A percentile compares a stretch with the other conserved stretches of the same genome.
Evolutionary conservation across 2,329 filamentous ascomycete species (phyloP).

Genomic region (Rhynchosporium secalis): DNA sequence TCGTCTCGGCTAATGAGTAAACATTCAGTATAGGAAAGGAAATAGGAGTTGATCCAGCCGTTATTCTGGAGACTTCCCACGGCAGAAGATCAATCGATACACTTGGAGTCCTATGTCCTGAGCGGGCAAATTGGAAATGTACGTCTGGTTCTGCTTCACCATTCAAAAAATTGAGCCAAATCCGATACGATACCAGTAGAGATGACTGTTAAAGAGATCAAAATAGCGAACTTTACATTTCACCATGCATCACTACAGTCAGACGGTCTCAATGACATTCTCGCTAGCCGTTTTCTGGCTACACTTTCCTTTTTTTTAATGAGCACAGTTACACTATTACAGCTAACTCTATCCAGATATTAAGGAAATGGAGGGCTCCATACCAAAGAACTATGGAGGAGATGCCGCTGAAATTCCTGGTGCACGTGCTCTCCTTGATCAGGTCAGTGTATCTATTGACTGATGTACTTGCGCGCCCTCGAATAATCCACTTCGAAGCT

Average conservation of each 20-base stretch:
- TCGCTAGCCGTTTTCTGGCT: background rate
- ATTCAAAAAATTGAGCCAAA: background rate
- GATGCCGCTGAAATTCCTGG: conserved; percentile 87
- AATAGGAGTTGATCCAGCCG: conserved; percentile 78
- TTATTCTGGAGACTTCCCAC: conserved; percentile 88
- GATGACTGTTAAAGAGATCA: too few relatives aligned
- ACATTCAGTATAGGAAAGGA: conserved; percentile 69
- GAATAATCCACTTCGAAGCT: background rate
- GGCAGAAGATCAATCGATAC: conserved; percentile 87
- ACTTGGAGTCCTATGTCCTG: conserved; percentile 68
- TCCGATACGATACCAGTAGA: background rate
- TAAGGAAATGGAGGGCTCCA: conserved; percentile 70
- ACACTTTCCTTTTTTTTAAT: background rate
- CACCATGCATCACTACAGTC: background rate
- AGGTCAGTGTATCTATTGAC: conserved; percentile 26
- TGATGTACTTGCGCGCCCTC: background rate
- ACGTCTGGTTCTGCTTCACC: conserved; percentile 44
- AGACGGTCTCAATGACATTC: background rate
- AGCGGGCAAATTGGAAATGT: conserved; percentile 94
- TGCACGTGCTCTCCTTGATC: conserved; percentile 67
- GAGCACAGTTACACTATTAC: conserved; percentile 10
- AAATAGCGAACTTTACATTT: background rate
- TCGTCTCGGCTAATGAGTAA: conserved; percentile 17
- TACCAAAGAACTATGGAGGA: conserved; percentile 74
- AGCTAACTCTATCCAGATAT: conserved; percentile 59